Base-by-base conservation (phyloP, 345 rosid species). In the Ceriops tagal region DNA sequence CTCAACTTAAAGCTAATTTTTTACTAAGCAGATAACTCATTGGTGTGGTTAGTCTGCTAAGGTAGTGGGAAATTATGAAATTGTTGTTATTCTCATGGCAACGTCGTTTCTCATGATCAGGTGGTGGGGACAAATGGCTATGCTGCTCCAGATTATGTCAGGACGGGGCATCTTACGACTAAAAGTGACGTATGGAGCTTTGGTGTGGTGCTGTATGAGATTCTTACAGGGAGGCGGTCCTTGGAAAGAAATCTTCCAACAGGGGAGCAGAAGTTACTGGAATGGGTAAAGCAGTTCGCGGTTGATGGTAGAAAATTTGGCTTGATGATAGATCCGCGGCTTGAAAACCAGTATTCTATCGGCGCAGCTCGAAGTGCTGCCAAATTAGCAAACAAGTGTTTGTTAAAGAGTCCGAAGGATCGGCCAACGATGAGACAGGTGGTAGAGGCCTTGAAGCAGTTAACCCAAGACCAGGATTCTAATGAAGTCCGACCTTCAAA, bases 131-230 rank as follows among this genome's bases (percentile, higher is more conserved):
- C 98, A 20, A 73, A 81, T 3, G 98, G 98, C 13, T 93, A 93
- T 75, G 98, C 98, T 27, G 97, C 96, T 47, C 98, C 98, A 0
- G 98, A 93, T 67, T 93, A 93, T 59, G 75, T 93, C 0, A 77
- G 88, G 80, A 91, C 98, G 0, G 97, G 98, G 22, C 96, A 83
- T 80, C 83, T 93, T 47, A 87, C 96, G 16, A 43, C 79, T 20
- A 86, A 83, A 64, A 91, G 97, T 34, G 98, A 91, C 53, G 97
- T 91, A 0, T 93, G 92, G 84, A 91, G 98, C 75, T 91, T 87
- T 39, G 98, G 98, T 8, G 97, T 93, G 22, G 97, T 89, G 2
- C 72, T 85, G 10, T 93, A 89, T 24, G 98, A 93, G 85, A 81
- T 87, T 73, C 85, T 93, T 20, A 79, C 95, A 0, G 98, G 98